Evolutionary conservation across 2,329 filamentous ascomycete genomes (phyloP), one percentile per base, ranked within the genome.

Genomic region (Microdochium nivale): DNA sequence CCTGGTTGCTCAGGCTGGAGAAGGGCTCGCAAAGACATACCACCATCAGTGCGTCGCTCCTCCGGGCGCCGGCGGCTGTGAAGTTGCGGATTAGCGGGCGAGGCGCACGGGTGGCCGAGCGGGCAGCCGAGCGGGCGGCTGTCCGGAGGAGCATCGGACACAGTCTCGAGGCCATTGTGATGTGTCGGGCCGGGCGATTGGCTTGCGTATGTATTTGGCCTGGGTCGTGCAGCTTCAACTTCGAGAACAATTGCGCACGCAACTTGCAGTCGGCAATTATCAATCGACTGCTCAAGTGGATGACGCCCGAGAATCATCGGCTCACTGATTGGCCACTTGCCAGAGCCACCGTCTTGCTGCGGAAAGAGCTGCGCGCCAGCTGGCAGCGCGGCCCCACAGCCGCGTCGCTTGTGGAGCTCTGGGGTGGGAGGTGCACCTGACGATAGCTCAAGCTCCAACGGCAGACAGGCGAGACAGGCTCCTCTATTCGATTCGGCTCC

Each of bases 111-210:
- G 81, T 78, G 60, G 79, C 73, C 59, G 83, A 76, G 65, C 87
- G 82, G 62, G 81, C 74, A 67, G 80, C 81, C 63, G 83, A 81
- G 27, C 27, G 27, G 62, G 81, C 74, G 67, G 80, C 81, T 63
- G 83, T 81, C 72, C 88, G 81, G 71, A 89, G 75, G 64, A 88
- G 71, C 67, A 86, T 79, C 48, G 89, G 87, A 55, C 84, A 79
- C 67, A 95, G 74, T 77, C 86, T 92, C 70, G 87, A 91, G 69
- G 90, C 87, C 90, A 96, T 95, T 58, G 60, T 65, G 64, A 62
- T 55, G 61, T 49, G 58, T 52, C 55, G 58, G 53, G 49, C 47
- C 57, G 60, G 58, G 64, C 64, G 23, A 44, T 44, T 44, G 40
- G 40, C 33, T 7, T 4, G 33, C 23, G 40, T 23, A 19, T 19